A percentile compares a stretch with the other conserved stretches of the same genome.
phyloP scores from a whole-genome alignment of 768 basidiomycete genomes.

The Boletus vermiculosoides region DNA sequence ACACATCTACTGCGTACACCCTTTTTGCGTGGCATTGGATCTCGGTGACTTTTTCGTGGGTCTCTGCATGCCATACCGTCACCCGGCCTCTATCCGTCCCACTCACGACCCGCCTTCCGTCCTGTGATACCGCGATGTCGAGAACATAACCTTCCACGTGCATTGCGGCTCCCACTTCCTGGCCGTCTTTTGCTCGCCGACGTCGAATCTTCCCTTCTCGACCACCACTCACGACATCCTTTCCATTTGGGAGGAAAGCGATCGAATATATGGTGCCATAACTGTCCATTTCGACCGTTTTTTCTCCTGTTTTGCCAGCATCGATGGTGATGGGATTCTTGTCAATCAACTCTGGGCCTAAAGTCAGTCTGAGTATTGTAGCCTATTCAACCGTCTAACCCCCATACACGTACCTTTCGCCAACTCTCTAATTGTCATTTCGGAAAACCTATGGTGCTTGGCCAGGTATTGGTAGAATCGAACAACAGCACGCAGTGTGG shows the following conservation, averaged over 20 bases:
- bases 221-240: background rate
- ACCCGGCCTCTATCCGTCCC: slow-evolving; percentile 7
- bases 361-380: background rate
- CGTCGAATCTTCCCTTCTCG: background rate
- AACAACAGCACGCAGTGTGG: background rate
- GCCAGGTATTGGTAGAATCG: background rate
- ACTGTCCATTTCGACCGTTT: background rate
- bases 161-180: background rate
- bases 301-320: background rate
- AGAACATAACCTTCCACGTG: background rate
- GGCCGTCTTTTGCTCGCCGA: background rate
- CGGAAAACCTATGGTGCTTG: background rate
- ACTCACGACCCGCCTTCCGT: slow-evolving; percentile 1
- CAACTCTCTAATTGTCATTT: background rate
- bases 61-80: slow-evolving; percentile 1
- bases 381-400: background rate
- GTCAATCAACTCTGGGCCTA: background rate
- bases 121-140: slow-evolving; percentile 1
- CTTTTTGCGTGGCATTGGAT: background rate
- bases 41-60: background rate
- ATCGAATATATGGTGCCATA: background rate
- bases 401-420: background rate
- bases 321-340: background rate
- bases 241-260: background rate
- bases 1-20: slow-evolving; percentile 7